A percentile compares a stretch with the other conserved stretches of the same genome.
Conservation (phyloP, 768 basidiomycete species). For the Suillus cothurnatus region DNA sequence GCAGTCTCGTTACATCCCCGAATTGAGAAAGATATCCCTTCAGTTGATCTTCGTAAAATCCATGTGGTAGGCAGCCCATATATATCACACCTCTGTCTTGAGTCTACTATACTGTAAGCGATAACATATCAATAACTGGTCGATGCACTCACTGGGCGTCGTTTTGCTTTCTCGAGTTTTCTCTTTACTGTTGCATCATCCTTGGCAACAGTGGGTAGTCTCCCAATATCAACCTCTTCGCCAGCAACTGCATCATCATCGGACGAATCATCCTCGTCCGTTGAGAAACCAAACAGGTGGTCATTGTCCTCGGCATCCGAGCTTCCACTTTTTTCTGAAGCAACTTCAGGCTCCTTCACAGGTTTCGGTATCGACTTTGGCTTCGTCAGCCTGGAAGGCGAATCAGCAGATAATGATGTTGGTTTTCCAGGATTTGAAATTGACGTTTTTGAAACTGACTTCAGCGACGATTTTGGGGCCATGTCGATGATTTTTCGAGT, state of each 20-base stretch:
- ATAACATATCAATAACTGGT: neutral
- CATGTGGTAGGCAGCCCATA: constrained; percentile 91
- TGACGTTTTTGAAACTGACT: constrained; percentile 14
- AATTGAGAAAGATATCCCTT: constrained; percentile 94
- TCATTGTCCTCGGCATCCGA: constrained; percentile 37
- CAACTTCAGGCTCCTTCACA: constrained; percentile 4
- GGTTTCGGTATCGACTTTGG: constrained; percentile 6
- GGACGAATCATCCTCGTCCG: constrained; percentile 74
- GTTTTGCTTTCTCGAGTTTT: constrained; percentile 60
- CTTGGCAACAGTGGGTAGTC: constrained; percentile 85
- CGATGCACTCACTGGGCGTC: constrained; percentile 58
- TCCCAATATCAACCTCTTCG: constrained; percentile 65
- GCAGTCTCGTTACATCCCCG: constrained; percentile 83
- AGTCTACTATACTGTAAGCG: constrained; percentile 24
- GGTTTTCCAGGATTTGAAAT: constrained; percentile 23
- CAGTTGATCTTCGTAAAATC: constrained; percentile 96
- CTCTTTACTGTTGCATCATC: constrained; percentile 80
- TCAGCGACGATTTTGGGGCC: constrained; percentile 7
- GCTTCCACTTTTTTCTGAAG: constrained; percentile 5
- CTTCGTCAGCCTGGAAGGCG: constrained; percentile 4
- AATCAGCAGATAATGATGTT: constrained; percentile 15
- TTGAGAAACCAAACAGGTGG: constrained; percentile 72
- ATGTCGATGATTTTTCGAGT: constrained; percentile 1
- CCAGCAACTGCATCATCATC: constrained; percentile 70
- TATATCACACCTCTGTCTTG: constrained; percentile 83